Percentiles rank a stretch among this genome's conserved stretches.
Evolutionary conservation across 108 stramenopile species (phyloP).

Genomic region (Cyclostephanos invisitatus): DNA sequence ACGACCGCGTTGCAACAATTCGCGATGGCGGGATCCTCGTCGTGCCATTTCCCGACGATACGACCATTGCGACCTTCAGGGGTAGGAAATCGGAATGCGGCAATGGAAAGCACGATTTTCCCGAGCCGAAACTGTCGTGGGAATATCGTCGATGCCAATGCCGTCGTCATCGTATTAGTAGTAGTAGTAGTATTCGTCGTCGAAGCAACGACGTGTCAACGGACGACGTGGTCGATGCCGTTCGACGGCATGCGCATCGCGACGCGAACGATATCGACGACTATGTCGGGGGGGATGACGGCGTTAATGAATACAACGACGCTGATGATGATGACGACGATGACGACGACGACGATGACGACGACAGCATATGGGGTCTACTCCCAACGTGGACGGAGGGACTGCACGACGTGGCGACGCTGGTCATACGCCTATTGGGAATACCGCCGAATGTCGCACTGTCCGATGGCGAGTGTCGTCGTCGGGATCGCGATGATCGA

Average conservation of each 20-base stretch:
- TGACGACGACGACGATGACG: background rate
- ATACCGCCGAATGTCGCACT: constrained; percentile 48
- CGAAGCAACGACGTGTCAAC: no score
- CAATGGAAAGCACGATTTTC: constrained; percentile 21
- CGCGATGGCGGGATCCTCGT: constrained; percentile 20
- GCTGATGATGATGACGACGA: background rate
- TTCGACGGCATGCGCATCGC: background rate
- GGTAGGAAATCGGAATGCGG: constrained; percentile 57
- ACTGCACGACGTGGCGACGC: constrained; percentile 41
- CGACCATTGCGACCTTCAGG: constrained; percentile 36
- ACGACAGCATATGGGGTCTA: background rate
- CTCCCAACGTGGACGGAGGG: constrained; percentile 40
- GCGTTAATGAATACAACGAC: no score
- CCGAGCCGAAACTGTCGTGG: constrained; percentile 58
- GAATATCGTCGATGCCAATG: constrained; percentile 41
- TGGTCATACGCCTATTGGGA: constrained; percentile 37
- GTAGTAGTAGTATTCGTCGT: background rate
- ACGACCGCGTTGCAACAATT: no score
- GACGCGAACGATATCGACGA: no score
- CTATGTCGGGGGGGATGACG: no score
- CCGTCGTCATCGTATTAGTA: background rate
- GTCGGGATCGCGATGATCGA: constrained; percentile 15
- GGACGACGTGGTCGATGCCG: no score
- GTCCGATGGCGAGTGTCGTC: constrained; percentile 22
- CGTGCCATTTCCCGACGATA: constrained; percentile 10